These are phyloP conservation scores for Exophiala sideris DNA, from an alignment of 2,329 filamentous ascomycete species.

Conservation along the genomic window DNA sequence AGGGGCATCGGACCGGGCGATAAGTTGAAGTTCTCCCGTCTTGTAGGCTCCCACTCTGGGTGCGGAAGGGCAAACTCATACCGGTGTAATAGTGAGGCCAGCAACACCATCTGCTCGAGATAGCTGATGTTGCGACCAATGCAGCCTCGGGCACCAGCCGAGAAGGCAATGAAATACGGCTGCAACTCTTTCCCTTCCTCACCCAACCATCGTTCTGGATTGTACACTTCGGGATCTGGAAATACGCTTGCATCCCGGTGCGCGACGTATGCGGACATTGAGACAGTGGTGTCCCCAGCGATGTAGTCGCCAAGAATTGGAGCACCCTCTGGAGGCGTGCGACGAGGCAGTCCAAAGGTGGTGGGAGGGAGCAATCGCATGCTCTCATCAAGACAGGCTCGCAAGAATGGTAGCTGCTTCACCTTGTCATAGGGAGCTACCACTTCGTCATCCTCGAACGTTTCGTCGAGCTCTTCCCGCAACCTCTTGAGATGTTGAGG, in stretches of 20 bases:
- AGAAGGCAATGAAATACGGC: slow-evolving; percentile 40
- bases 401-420: slow-evolving; percentile 63
- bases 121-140: slow-evolving; percentile 26
- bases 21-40: slow-evolving; percentile 25
- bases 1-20: background rate
- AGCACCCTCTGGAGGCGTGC: slow-evolving; percentile 60
- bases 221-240: slow-evolving; percentile 60
- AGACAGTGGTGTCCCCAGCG: slow-evolving; percentile 67
- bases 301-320: slow-evolving; percentile 66
- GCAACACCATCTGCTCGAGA: slow-evolving; percentile 25
- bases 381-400: slow-evolving; percentile 72
- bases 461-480: slow-evolving; percentile 45
- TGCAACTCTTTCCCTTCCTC: slow-evolving; percentile 48
- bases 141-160: slow-evolving; percentile 48
- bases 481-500: slow-evolving; percentile 39
- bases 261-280: slow-evolving; percentile 70
- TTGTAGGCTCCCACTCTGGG: slow-evolving; percentile 30
- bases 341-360: slow-evolving; percentile 60
- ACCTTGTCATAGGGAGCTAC: slow-evolving; percentile 51
- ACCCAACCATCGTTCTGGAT: slow-evolving; percentile 58
- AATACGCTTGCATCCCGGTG: slow-evolving; percentile 69
- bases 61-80: slow-evolving; percentile 33
- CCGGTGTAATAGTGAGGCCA: slow-evolving; percentile 32
- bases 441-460: slow-evolving; percentile 42
- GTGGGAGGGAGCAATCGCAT: slow-evolving; percentile 69